Evolutionary conservation across 495 filamentous ascomycete species (phyloP).

Genomic region (Neurospora sp.): DNA sequence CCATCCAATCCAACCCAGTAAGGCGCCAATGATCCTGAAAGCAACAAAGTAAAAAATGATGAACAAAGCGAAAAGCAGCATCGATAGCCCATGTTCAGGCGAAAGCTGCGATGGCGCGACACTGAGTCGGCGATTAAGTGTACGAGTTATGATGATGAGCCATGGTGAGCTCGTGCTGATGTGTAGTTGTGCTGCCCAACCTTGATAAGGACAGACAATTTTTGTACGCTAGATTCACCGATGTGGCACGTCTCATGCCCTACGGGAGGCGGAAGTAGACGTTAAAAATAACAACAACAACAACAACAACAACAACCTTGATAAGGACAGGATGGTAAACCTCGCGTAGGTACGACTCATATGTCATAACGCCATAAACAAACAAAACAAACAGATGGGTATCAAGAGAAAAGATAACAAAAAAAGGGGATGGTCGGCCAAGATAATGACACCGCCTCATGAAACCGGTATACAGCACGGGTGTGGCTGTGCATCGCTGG

Average conservation of each 20-base stretch:
- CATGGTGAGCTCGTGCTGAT: background rate
- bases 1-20: background rate
- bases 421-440: background rate
- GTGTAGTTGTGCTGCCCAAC: background rate
- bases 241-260: too few species aligned
- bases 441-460: background rate
- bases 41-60: background rate
- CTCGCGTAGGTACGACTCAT: background rate
- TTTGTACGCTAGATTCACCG: too few species aligned
- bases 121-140: background rate
- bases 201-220: too few species aligned
- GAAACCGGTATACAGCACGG: background rate
- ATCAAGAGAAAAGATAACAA: slow-evolving; percentile 3
- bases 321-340: background rate
- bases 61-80: background rate
- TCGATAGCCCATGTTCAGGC: background rate
- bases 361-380: background rate
- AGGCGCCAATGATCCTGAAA: background rate
- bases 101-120: background rate
- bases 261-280: too few species aligned
- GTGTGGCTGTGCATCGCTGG: background rate
- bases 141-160: background rate
- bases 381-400: slow-evolving; percentile 6
- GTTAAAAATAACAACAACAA: too few species aligned
- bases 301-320: too few species aligned